Conservation (phyloP, 257 asterid species). For the Scutellaria barbata region DNA sequence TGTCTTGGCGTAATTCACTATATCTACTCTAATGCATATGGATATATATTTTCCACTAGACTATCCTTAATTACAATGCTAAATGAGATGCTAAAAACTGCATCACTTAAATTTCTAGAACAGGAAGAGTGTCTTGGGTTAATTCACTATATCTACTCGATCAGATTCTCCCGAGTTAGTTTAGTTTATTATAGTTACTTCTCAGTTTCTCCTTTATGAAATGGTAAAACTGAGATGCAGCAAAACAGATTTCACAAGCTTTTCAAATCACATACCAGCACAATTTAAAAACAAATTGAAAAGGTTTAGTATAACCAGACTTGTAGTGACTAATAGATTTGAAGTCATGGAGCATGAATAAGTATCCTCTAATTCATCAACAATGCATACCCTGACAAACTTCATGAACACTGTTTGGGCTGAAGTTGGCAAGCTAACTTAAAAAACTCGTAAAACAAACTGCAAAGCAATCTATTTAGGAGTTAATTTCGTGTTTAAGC, state of each 20-base stretch:
- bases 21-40: not conserved
- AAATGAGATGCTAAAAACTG: constrained; percentile 4
- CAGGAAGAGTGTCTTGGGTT: not conserved
- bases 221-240: constrained; percentile 15
- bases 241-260: not conserved
- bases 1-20: no score
- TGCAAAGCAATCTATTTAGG: not conserved
- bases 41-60: not conserved
- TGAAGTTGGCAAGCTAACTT: constrained; percentile 10
- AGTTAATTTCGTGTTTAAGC: constrained; percentile 3
- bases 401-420: not conserved
- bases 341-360: not conserved
- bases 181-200: constrained; percentile 7
- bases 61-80: constrained; percentile 1
- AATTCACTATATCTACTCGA: not conserved
- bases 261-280: constrained; percentile 8
- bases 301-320: constrained; percentile 9
- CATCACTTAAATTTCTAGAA: not conserved
- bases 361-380: not conserved
- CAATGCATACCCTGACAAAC: constrained; percentile 11
- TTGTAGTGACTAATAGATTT: not conserved
- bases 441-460: constrained; percentile 12
- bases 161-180: not conserved
- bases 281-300: constrained; percentile 15
- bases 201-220: not conserved